Base-by-base conservation (phyloP, 140 eudicot genomes). In the Senecio squalidus region DNA sequence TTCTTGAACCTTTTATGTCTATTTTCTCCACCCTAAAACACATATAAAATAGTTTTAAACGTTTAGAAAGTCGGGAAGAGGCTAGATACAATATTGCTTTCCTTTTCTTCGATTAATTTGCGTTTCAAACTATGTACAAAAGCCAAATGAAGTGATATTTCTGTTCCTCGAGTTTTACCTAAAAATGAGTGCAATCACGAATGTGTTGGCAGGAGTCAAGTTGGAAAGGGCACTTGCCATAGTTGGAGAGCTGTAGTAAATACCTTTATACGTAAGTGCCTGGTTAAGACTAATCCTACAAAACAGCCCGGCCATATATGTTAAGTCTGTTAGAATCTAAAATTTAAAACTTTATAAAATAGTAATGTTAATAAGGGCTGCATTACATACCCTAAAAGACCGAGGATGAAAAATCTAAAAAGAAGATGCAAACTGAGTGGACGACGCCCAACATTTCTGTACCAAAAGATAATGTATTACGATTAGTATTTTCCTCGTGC, bases 11-110 rank as follows among this genome's bases (percentile, higher is more conserved):
- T 57, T 70, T 74, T 17, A 80, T 33, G 38, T 64, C 77, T 23
- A 86, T 48, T 72, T 79, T 86, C 45, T 86, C 95, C 95, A 86
- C 79, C 74, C 95, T 86, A 69, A 18, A 27, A 46, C 33, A 31
- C 33, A 52, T 18, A 45, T 20, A 44, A 0, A 44, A 44, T 10
- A 17, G 8, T 44, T 3, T 39, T 5, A 14, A 39, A 39, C 46
- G 2, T 23, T 23, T 30, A 30, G 36, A 30, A 30, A n/a, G n/a
- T n/a, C n/a, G n/a, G n/a, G n/a, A n/a, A n/a, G n/a, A n/a, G n/a
- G n/a, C n/a, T n/a, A n/a, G n/a, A n/a, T n/a, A n/a, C n/a, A n/a
- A n/a, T n/a, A n/a, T n/a, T n/a, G n/a, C n/a, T n/a, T n/a, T n/a
- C n/a, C n/a, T n/a, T n/a, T n/a, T n/a, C n/a, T n/a, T n/a, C n/a